Conservation (phyloP, 179 eudicot species). For the Silene noctiflora region DNA sequence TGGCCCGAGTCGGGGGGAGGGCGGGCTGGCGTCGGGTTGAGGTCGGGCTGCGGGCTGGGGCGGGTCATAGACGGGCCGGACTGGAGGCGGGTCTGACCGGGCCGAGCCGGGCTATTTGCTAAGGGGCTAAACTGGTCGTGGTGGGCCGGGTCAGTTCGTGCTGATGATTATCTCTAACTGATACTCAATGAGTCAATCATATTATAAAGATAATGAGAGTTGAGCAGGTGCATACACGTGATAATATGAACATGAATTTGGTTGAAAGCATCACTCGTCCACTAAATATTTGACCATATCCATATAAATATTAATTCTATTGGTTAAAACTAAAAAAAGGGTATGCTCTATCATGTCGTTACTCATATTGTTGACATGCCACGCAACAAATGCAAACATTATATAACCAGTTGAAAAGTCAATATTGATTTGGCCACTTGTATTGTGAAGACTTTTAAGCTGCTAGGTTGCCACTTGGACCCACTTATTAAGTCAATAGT, state of each 20-base stretch:
- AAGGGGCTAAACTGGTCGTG: too few species aligned
- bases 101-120: too few species aligned
- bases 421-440: slow-evolving; percentile 22
- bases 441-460: background rate
- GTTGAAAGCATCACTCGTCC: slow-evolving; percentile 22
- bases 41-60: too few species aligned
- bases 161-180: too few species aligned
- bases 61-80: too few species aligned
- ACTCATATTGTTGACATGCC: slow-evolving; percentile 33
- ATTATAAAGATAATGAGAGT: background rate
- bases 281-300: slow-evolving; percentile 1
- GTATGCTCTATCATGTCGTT: background rate
- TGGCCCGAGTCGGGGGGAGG: too few species aligned
- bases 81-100: too few species aligned
- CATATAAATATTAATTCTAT: too few species aligned
- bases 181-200: too few species aligned
- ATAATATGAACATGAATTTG: slow-evolving; percentile 18
- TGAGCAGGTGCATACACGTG: slow-evolving; percentile 24
- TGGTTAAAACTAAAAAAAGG: background rate
- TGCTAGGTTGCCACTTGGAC: slow-evolving; percentile 28
- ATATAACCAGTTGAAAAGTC: slow-evolving; percentile 22
- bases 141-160: too few species aligned
- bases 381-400: slow-evolving; percentile 19
- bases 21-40: too few species aligned
- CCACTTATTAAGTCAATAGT: too few species aligned